A percentile compares a stretch with the other conserved stretches of the same genome.
Evolutionary conservation across 352 stramenopile species (phyloP).

Genomic region (Pythium grandisporangium): DNA sequence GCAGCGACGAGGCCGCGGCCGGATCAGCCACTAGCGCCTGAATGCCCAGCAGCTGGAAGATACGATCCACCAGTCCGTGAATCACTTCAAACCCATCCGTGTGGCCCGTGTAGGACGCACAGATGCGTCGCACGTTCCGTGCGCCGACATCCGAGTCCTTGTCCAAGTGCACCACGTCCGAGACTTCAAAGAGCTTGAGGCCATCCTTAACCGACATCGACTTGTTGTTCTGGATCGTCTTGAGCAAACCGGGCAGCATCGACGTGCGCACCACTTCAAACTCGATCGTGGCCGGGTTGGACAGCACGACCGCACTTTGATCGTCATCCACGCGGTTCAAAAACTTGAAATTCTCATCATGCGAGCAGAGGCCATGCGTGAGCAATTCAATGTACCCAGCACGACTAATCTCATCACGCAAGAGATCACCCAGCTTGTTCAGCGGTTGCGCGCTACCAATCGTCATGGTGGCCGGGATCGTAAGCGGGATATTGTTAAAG

Average conservation of each 20-base stretch:
- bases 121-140: slow-evolving; percentile 94
- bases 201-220: slow-evolving; percentile 93
- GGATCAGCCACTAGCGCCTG: slow-evolving; percentile 59
- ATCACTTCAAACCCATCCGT: slow-evolving; percentile 99
- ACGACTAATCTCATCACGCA: slow-evolving; percentile 96
- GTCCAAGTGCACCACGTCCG: slow-evolving; percentile 97
- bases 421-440: slow-evolving; percentile 96
- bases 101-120: slow-evolving; percentile 94
- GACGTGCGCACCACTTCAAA: slow-evolving; percentile 99
- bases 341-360: slow-evolving; percentile 97
- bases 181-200: slow-evolving; percentile 99
- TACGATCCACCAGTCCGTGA: slow-evolving; percentile 97
- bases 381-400: slow-evolving; percentile 98
- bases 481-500: slow-evolving; percentile 99
- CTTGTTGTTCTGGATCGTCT: slow-evolving; percentile 99
- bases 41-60: slow-evolving; percentile 97
- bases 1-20: slow-evolving; percentile 43
- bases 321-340: slow-evolving; percentile 81
- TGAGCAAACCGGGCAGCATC: slow-evolving; percentile 97
- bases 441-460: slow-evolving; percentile 95
- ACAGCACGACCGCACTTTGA: slow-evolving; percentile 89
- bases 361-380: slow-evolving; percentile 96
- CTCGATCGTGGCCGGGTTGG: slow-evolving; percentile 99
- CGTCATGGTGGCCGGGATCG: slow-evolving; percentile 92
- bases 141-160: slow-evolving; percentile 89